Evolutionary conservation across 1,139 yeast species (phyloP).

Genomic region (Saccharomyces hybrid): DNA sequence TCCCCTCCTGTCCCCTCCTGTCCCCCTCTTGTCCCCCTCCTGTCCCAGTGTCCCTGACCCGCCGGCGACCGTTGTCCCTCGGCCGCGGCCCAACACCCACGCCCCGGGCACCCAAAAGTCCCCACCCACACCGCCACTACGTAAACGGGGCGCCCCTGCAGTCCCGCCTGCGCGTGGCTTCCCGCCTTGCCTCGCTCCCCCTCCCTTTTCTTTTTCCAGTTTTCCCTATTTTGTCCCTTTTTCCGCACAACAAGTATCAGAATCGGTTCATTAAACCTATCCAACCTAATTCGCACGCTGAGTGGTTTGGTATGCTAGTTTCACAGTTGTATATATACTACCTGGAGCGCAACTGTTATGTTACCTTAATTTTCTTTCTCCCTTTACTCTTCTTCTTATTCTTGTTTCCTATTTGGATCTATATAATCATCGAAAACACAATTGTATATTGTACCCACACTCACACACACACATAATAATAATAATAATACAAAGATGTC

Average conservation of each 20-base stretch:
- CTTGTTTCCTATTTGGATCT: too few species aligned
- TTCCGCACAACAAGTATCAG: constrained; percentile 1
- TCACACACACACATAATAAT: neutral
- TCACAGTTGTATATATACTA: neutral
- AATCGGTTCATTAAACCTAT: neutral
- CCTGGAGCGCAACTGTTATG: neutral
- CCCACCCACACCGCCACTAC: neutral
- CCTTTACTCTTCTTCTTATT: neutral
- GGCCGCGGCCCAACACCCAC: neutral
- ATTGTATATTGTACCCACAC: neutral
- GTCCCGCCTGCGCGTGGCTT: neutral
- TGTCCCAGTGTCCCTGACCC: constrained; percentile 3
- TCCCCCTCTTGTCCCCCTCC: neutral
- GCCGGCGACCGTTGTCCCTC: neutral
- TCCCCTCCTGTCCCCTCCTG: neutral
- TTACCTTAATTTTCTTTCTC: neutral
- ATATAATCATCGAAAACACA: neutral
- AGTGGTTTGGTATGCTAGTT: neutral
- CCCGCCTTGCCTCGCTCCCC: constrained; percentile 1
- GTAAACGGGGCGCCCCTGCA: neutral
- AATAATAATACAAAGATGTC: constrained; percentile 16
- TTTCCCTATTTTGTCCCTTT: neutral
- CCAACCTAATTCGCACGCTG: neutral
- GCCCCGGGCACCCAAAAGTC: constrained; percentile 1
- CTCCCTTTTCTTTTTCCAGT: neutral